Evolutionary conservation across 768 basidiomycete genomes (phyloP).

Genomic region (Calocera cornea): DNA sequence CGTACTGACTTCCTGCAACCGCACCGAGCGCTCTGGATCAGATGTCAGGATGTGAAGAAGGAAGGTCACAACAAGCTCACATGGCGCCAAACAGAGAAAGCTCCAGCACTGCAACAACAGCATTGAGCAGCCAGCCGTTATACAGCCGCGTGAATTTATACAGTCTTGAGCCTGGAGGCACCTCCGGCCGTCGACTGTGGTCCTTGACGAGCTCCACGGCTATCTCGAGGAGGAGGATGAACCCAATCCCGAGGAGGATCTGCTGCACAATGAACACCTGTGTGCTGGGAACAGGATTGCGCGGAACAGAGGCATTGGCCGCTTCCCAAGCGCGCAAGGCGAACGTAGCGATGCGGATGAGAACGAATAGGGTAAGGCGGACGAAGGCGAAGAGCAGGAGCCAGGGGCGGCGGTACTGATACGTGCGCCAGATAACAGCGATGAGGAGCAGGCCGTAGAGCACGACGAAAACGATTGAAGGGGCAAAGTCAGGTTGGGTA

Average conservation of each 20-base stretch:
- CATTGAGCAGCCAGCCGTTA: too few species aligned
- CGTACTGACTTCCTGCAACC: background rate
- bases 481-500: slow-evolving; percentile 29
- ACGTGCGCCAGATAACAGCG: slow-evolving; percentile 24
- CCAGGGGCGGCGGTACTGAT: background rate
- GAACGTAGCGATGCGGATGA: background rate
- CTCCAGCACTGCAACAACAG: too few species aligned
- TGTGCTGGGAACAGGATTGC: too few species aligned
- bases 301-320: background rate
- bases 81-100: too few species aligned
- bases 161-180: background rate
- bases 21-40: background rate
- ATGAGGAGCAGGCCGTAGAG: slow-evolving; percentile 30
- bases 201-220: background rate
- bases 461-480: slow-evolving; percentile 31
- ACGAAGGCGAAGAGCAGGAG: background rate
- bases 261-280: background rate
- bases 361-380: background rate
- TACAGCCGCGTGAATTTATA: too few species aligned
- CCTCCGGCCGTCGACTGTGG: background rate
- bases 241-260: background rate
- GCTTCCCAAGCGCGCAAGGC: background rate
- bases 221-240: background rate
- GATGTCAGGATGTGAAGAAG: background rate
- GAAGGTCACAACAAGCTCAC: too few species aligned